These are phyloP conservation scores for Carex parvula DNA, from an alignment of 176 grass and related monocot species.

Conservation along the genomic window DNA sequence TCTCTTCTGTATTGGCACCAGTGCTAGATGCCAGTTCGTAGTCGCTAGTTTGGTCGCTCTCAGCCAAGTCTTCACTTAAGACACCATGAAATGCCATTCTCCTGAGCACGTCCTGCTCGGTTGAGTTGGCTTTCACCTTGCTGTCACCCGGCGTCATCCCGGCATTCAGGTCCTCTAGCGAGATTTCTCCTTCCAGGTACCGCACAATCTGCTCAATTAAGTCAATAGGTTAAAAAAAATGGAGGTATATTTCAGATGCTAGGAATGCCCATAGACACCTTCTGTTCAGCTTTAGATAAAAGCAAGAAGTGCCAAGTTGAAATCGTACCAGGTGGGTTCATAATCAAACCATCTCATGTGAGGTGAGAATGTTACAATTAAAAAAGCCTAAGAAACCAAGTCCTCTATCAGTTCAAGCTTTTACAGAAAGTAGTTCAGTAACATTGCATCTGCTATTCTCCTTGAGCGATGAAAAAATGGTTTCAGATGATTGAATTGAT, in stretches of 20 bases:
- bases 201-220: conserved; percentile 52
- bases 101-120: conserved; percentile 37
- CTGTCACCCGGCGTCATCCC: conserved; percentile 65
- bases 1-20: conserved; percentile 39
- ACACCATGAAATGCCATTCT: conserved; percentile 68
- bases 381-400: not conserved
- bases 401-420: not conserved
- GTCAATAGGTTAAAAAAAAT: not conserved
- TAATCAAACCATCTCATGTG: not conserved
- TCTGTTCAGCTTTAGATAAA: not conserved
- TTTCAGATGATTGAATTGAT: not conserved
- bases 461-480: not conserved
- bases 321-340: not conserved
- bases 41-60: conserved; percentile 59
- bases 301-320: not conserved
- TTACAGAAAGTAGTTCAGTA: not conserved
- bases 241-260: not conserved
- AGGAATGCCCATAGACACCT: not conserved
- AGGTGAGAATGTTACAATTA: not conserved
- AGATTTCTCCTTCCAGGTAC: conserved; percentile 83
- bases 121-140: conserved; percentile 33
- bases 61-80: conserved; percentile 46
- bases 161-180: conserved; percentile 66
- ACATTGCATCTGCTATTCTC: not conserved
- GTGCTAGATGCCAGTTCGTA: conserved; percentile 39